These are phyloP conservation scores for Linnemannia exigua DNA, from an alignment of 192 early-diverging fungal species.

Conservation along the genomic window DNA sequence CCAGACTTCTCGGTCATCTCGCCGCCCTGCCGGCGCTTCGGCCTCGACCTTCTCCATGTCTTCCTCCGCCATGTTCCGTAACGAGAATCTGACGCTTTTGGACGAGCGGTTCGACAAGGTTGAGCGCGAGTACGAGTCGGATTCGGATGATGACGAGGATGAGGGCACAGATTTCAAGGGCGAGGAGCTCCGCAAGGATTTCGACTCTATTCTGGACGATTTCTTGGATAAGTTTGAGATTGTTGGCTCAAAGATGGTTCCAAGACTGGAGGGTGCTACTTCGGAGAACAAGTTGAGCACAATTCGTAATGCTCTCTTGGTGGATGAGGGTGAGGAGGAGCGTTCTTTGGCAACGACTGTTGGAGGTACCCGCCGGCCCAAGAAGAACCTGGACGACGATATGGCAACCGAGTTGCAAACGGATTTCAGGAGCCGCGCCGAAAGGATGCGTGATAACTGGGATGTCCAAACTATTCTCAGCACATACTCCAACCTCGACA, in stretches of 20 bases:
- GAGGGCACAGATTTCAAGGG: conserved; percentile 63
- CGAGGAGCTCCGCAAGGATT: conserved; percentile 75
- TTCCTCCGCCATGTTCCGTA: conserved; percentile 94
- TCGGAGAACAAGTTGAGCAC: conserved; percentile 72
- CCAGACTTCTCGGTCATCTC: conserved; percentile 31
- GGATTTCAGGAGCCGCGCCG: conserved; percentile 54
- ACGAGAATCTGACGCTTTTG: conserved; percentile 87
- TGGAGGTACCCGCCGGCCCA: conserved; percentile 51
- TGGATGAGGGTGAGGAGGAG: conserved; percentile 59
- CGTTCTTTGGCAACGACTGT: conserved; percentile 40
- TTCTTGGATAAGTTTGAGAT: conserved; percentile 86
- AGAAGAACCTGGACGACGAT: conserved; percentile 65
- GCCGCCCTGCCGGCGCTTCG: conserved; percentile 48
- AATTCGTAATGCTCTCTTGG: conserved; percentile 67
- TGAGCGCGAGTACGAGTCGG: conserved; percentile 72
- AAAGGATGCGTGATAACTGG: conserved; percentile 76
- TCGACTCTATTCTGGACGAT: conserved; percentile 80
- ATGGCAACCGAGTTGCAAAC: conserved; percentile 67
- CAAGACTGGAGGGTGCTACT: conserved; percentile 74
- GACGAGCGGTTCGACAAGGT: conserved; percentile 96
- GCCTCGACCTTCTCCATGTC: conserved; percentile 88
- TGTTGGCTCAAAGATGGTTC: conserved; percentile 76
- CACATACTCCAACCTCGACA: conserved; percentile 95
- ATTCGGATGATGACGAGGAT: conserved; percentile 71
- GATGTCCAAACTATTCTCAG: conserved; percentile 93